Evolutionary conservation across 73 alveolate genomes (phyloP).

Genomic region (Symbiodinium natans): DNA sequence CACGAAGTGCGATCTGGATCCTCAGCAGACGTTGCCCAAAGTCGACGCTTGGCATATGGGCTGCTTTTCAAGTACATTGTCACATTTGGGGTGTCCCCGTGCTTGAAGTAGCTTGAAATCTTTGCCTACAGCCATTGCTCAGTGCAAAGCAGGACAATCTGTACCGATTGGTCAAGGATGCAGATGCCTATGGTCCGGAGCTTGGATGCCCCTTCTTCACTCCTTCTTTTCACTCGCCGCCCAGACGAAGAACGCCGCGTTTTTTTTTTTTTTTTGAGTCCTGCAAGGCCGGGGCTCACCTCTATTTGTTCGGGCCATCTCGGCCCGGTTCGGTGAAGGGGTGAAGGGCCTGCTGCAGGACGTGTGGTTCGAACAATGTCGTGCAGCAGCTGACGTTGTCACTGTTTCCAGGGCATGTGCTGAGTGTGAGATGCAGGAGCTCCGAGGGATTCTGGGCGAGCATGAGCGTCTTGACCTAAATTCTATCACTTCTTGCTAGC

Average conservation of each 20-base stretch:
- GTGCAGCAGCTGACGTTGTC: no score
- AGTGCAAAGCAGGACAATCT: background rate
- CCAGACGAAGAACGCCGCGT: background rate
- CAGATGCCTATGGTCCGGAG: constrained; percentile 11
- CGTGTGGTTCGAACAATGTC: background rate
- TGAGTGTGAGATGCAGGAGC: background rate
- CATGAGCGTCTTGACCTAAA: background rate
- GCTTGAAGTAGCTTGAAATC: no score
- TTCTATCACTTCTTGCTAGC: background rate
- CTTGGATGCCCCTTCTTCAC: background rate
- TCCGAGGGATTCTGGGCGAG: background rate
- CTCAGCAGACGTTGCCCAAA: constrained; percentile 59
- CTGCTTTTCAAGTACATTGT: no score
- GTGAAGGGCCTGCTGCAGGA: constrained; percentile 43
- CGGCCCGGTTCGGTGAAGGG: constrained; percentile 86
- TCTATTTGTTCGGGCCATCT: constrained; percentile 68
- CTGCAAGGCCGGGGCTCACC: constrained; percentile 12
- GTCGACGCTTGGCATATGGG: constrained; percentile 49
- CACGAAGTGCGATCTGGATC: constrained; percentile 72
- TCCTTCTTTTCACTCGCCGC: no score
- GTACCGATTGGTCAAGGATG: constrained; percentile 18
- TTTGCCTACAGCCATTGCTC: background rate
- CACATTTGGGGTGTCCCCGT: no score
- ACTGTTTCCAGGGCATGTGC: no score
- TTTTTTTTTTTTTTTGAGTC: no score